These are phyloP conservation scores for Penicillium sp. DNA, from an alignment of 2,329 filamentous ascomycete species.

Conservation along the genomic window DNA sequence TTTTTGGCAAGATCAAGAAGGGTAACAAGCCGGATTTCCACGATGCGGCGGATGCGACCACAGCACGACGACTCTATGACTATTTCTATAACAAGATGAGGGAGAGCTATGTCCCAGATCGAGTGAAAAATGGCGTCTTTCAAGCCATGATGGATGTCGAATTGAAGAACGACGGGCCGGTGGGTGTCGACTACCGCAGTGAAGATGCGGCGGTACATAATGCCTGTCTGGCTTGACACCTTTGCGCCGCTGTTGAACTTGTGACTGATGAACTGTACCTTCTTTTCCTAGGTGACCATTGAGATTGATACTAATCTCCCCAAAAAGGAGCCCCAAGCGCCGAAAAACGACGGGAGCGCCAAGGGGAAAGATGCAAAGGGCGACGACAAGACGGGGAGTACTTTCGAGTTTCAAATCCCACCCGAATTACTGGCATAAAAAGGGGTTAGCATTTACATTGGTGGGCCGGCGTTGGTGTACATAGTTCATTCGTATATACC, in stretches of 20 bases:
- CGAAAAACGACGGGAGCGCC: slow-evolving; percentile 8
- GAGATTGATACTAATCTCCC: slow-evolving; percentile 44
- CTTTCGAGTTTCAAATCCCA: slow-evolving; percentile 23
- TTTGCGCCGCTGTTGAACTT: slow-evolving; percentile 9
- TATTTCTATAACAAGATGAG: slow-evolving; percentile 73
- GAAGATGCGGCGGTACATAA: slow-evolving; percentile 51
- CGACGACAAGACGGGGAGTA: slow-evolving; percentile 6
- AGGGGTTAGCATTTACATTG: slow-evolving; percentile 4
- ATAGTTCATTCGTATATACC: slow-evolving; percentile 7
- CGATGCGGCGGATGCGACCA: slow-evolving; percentile 69
- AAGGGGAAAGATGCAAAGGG: slow-evolving; percentile 8
- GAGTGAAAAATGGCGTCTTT: slow-evolving; percentile 91
- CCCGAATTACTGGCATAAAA: slow-evolving; percentile 17
- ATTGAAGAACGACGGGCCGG: slow-evolving; percentile 76
- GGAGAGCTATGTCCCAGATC: slow-evolving; percentile 63
- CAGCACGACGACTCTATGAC: slow-evolving; percentile 76
- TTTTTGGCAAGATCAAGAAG: slow-evolving; percentile 89
- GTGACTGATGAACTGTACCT: slow-evolving; percentile 3
- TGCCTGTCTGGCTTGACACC: slow-evolving; percentile 23
- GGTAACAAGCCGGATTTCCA: slow-evolving; percentile 95
- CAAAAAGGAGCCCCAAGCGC: slow-evolving; percentile 31
- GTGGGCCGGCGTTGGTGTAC: slow-evolving; percentile 5
- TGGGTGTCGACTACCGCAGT: slow-evolving; percentile 56
- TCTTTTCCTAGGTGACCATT: slow-evolving; percentile 35
- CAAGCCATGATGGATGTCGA: slow-evolving; percentile 99